Percentiles rank a stretch among this genome's conserved stretches.
These are phyloP conservation scores for Amniculicola lignicola DNA, from an alignment of 495 filamentous ascomycete genomes.

Conservation along the genomic window DNA sequence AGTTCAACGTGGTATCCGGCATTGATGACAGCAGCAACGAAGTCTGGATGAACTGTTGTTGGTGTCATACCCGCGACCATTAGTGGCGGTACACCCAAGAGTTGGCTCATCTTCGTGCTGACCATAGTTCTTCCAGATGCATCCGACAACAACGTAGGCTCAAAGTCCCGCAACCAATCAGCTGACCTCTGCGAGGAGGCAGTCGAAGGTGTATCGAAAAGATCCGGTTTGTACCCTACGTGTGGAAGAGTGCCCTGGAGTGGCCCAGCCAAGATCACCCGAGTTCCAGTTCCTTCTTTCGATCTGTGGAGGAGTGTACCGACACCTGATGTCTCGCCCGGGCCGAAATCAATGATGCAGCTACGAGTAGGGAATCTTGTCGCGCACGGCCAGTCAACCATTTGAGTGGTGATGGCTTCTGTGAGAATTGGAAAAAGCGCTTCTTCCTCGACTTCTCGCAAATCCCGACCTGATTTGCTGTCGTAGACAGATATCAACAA, in stretches of 20 bases:
- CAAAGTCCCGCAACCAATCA: constrained; percentile 34
- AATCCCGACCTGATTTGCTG: constrained; percentile 39
- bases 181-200: constrained; percentile 28
- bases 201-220: constrained; percentile 15
- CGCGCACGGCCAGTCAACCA: constrained; percentile 36
- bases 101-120: constrained; percentile 41
- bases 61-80: constrained; percentile 50
- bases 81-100: constrained; percentile 43
- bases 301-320: constrained; percentile 30
- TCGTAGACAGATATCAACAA: constrained; percentile 42
- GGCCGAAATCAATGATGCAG: constrained; percentile 36
- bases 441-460: constrained; percentile 27
- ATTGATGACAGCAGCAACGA: constrained; percentile 43
- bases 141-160: constrained; percentile 9
- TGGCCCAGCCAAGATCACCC: constrained; percentile 28
- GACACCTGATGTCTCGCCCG: constrained; percentile 32
- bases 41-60: constrained; percentile 44
- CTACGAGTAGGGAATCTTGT: constrained; percentile 30
- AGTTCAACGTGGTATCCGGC: constrained; percentile 47
- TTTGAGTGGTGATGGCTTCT: constrained; percentile 19
- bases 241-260: constrained; percentile 26
- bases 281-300: constrained; percentile 37
- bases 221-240: constrained; percentile 24
- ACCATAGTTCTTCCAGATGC: constrained; percentile 18
- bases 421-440: constrained; percentile 29